Percentiles rank a stretch among this genome's conserved stretches.
Evolutionary conservation across 2,329 filamentous ascomycete species (phyloP).

Genomic region (Xenoacremonium recifei): DNA sequence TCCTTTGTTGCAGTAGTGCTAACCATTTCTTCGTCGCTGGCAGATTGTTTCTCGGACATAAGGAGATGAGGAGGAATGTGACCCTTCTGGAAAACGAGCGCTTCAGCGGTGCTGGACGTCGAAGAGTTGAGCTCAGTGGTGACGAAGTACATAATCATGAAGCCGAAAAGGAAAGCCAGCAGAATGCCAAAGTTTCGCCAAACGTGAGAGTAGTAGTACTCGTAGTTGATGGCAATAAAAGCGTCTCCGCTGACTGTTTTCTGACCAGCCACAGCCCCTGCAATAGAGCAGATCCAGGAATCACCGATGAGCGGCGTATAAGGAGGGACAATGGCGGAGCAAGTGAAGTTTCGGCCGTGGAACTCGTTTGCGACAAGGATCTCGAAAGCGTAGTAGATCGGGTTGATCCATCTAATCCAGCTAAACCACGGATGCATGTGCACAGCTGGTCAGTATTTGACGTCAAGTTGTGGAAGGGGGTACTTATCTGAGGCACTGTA

Average conservation of each 20-base stretch:
- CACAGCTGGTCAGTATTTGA: too few relatives aligned
- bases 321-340: conserved; percentile 47
- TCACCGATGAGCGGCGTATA: conserved; percentile 43
- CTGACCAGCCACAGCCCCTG: conserved; percentile 54
- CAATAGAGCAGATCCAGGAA: conserved; percentile 51
- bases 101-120: conserved; percentile 62
- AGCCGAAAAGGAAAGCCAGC: conserved; percentile 61
- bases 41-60: conserved; percentile 26
- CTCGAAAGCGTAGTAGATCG: conserved; percentile 73
- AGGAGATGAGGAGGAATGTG: conserved; percentile 45
- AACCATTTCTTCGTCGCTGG: conserved; percentile 29
- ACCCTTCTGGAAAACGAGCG: conserved; percentile 64
- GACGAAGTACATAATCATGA: conserved; percentile 62
- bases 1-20: conserved; percentile 21
- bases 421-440: conserved; percentile 66
- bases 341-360: conserved; percentile 54
- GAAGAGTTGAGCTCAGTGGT: conserved; percentile 65
- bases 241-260: conserved; percentile 58
- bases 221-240: conserved; percentile 55
- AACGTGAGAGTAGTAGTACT: conserved; percentile 55
- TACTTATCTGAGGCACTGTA: conserved; percentile 34
- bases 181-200: conserved; percentile 72
- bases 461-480: too few relatives aligned
- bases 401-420: conserved; percentile 76
- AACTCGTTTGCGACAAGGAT: conserved; percentile 73